Evolutionary conservation across 331 rosid species (phyloP).

Genomic region (Malus hybrid): DNA sequence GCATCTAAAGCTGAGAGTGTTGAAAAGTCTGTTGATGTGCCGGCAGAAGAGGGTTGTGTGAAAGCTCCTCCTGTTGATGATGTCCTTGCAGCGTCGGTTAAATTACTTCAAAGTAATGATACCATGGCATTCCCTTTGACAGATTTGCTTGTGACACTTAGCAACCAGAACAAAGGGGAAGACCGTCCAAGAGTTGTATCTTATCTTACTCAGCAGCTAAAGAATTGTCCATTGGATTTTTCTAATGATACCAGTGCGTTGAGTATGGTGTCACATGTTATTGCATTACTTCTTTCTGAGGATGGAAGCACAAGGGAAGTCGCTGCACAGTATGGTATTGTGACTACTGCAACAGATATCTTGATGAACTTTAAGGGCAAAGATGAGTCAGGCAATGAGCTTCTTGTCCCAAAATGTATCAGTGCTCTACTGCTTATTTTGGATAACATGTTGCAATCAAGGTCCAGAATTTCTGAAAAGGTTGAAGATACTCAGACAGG

Average conservation of each 20-base stretch:
- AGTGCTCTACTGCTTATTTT: slow-evolving; percentile 84
- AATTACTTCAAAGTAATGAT: slow-evolving; percentile 80
- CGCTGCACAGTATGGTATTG: slow-evolving; percentile 77
- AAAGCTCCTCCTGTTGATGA: slow-evolving; percentile 92
- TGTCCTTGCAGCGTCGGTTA: slow-evolving; percentile 69
- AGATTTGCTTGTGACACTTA: slow-evolving; percentile 83
- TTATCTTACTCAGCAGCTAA: slow-evolving; percentile 89
- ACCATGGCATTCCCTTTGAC: slow-evolving; percentile 79
- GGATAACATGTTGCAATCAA: slow-evolving; percentile 86
- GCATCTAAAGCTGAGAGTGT: slow-evolving; percentile 65
- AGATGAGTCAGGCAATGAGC: slow-evolving; percentile 54
- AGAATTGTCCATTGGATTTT: slow-evolving; percentile 77
- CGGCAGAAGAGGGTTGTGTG: slow-evolving; percentile 59
- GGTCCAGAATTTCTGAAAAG: slow-evolving; percentile 54
- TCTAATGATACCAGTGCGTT: slow-evolving; percentile 62
- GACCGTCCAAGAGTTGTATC: slow-evolving; percentile 76
- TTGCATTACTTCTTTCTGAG: slow-evolving; percentile 84
- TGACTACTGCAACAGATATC: slow-evolving; percentile 56
- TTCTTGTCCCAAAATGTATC: slow-evolving; percentile 61
- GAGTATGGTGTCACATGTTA: slow-evolving; percentile 72
- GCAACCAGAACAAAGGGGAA: slow-evolving; percentile 86
- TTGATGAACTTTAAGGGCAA: slow-evolving; percentile 58
- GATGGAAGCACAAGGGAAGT: slow-evolving; percentile 77
- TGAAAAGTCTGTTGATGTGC: slow-evolving; percentile 70
- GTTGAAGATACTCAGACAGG: slow-evolving; percentile 52